These are phyloP conservation scores for Solioccasus polychromus DNA, from an alignment of 768 basidiomycete genomes.

Conservation along the genomic window DNA sequence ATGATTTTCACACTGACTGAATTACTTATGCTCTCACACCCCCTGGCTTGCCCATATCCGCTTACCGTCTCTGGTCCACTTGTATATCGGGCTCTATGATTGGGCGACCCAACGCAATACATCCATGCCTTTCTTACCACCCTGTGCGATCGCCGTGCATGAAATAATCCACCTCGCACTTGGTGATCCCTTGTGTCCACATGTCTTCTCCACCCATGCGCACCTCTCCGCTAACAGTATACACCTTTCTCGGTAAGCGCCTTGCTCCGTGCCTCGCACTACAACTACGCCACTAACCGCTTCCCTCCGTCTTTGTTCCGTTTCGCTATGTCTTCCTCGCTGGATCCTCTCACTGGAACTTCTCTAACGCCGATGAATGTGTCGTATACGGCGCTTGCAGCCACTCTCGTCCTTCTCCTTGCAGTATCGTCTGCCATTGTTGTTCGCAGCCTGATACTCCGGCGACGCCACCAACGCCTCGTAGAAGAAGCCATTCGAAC, in stretches of 20 bases:
- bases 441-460: conserved; percentile 59
- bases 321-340: conserved; percentile 17
- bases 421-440: conserved; percentile 67
- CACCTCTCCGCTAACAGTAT: conserved; percentile 20
- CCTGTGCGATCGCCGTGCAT: conserved; percentile 4
- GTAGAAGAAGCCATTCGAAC: conserved; percentile 64
- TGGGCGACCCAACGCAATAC: not conserved
- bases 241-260: conserved; percentile 33
- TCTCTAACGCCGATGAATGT: conserved; percentile 2
- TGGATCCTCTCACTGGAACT: conserved; percentile 2
- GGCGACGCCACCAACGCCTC: conserved; percentile 55
- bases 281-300: not conserved
- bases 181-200: not conserved
- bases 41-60: not conserved
- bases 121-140: not conserved
- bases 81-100: not conserved
- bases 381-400: conserved; percentile 47
- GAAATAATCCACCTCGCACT: not conserved
- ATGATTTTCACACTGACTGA: conserved; percentile 18
- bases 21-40: conserved; percentile 8
- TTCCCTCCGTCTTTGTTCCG: not conserved
- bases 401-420: conserved; percentile 66
- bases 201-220: conserved; percentile 1
- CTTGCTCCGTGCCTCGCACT: not conserved
- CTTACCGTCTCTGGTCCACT: not conserved